phyloP scores from a whole-genome alignment of 1,139 yeast species.

The Yarrowia galli region DNA sequence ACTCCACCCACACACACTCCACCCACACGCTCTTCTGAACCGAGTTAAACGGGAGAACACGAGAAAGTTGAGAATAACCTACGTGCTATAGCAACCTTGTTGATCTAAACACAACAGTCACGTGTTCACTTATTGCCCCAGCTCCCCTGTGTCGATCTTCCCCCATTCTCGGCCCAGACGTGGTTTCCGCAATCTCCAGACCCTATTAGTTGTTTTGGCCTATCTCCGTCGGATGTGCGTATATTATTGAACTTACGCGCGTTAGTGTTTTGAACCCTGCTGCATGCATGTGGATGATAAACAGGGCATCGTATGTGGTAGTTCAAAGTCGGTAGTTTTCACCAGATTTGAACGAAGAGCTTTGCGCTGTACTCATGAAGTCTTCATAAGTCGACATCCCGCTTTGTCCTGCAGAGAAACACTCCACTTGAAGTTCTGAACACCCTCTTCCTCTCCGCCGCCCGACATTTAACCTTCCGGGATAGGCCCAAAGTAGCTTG shows the following conservation, averaged over 20 bases:
- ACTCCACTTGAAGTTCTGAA: no score
- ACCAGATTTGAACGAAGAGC: no score
- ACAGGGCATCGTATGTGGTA: no score
- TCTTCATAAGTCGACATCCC: no score
- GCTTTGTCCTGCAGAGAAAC: no score
- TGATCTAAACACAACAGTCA: neutral
- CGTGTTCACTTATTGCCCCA: neutral
- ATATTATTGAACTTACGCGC: neutral
- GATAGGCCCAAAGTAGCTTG: neutral
- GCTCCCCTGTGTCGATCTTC: no score
- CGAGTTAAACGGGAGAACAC: neutral
- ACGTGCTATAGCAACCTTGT: neutral
- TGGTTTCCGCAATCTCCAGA: neutral
- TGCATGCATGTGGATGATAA: neutral
- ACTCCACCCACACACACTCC: neutral
- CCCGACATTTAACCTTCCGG: slow-evolving; percentile 3
- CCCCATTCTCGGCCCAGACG: neutral
- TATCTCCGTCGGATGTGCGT: neutral
- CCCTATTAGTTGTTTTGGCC: neutral
- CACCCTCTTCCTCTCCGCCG: no score
- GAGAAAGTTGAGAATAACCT: no score
- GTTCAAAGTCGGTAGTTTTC: no score
- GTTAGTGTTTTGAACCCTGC: neutral
- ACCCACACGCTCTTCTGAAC: neutral
- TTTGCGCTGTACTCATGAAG: no score